Evolutionary conservation across 1,284 basidiomycete genomes (phyloP).

Genomic region (Fomitopsis palustris): DNA sequence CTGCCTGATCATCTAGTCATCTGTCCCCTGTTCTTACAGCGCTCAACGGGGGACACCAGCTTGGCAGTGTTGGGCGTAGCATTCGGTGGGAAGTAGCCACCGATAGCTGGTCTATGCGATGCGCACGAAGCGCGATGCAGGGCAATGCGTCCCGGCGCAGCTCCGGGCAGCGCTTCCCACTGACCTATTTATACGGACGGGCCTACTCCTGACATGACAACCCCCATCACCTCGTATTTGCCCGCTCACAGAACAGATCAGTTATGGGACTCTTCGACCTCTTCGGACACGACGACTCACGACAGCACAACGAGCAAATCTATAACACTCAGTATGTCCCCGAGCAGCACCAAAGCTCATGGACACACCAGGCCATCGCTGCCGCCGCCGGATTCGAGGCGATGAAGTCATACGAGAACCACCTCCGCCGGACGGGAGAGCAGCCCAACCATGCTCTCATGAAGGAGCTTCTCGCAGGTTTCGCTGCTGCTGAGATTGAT

Average conservation of each 20-base stretch:
- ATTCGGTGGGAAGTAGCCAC: background rate
- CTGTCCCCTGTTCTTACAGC: background rate
- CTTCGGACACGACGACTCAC: constrained; percentile 1
- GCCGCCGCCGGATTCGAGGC: constrained; percentile 2
- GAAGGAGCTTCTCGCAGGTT: constrained; percentile 2
- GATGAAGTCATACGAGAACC: constrained; percentile 2
- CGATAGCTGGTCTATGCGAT: background rate
- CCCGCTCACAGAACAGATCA: background rate
- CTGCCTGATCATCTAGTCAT: background rate
- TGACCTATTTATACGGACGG: background rate
- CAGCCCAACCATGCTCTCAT: background rate
- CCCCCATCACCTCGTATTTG: background rate
- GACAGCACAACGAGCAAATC: background rate
- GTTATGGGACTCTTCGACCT: background rate
- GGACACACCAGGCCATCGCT: background rate
- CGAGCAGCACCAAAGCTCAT: background rate
- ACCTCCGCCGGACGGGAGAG: background rate
- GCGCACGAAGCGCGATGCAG: background rate
- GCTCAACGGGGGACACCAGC: background rate
- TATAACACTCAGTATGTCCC: background rate
- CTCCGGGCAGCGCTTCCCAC: background rate
- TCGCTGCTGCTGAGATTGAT: background rate
- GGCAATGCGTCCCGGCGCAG: background rate
- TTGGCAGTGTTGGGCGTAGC: background rate
- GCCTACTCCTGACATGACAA: background rate